Evolutionary conservation across 305 asterid genomes (phyloP).

Genomic region (Fraxinus xanthoxyloides): DNA sequence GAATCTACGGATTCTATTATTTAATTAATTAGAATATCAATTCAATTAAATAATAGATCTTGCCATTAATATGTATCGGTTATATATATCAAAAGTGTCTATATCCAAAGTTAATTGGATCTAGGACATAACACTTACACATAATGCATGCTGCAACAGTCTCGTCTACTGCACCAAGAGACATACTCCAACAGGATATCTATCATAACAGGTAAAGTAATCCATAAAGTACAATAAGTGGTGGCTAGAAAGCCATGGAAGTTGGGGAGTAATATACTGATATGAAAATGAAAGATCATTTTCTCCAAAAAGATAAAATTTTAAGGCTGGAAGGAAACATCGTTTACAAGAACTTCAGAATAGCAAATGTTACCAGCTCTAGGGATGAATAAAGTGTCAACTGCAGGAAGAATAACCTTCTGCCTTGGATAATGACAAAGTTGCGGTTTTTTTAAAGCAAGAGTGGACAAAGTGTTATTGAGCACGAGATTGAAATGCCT

Average conservation of each 20-base stretch:
- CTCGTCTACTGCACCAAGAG: neutral
- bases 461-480: neutral
- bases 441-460: neutral
- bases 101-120: too few species aligned
- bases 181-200: neutral
- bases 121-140: too few species aligned
- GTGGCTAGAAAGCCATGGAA: neutral
- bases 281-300: neutral
- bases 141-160: neutral
- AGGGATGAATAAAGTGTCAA: neutral
- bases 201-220: neutral
- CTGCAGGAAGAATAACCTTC: neutral
- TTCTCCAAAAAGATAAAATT: neutral
- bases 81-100: too few species aligned
- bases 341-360: neutral
- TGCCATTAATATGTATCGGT: too few species aligned
- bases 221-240: neutral
- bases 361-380: neutral
- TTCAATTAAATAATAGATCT: too few species aligned
- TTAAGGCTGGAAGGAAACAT: neutral
- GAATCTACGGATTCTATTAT: too few species aligned
- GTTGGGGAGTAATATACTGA: neutral
- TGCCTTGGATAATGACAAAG: neutral
- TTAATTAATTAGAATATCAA: too few species aligned
- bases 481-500: neutral